Base-by-base conservation (phyloP, 805 yeast genomes). In the Kluyveromyces dobzhanskii region DNA sequence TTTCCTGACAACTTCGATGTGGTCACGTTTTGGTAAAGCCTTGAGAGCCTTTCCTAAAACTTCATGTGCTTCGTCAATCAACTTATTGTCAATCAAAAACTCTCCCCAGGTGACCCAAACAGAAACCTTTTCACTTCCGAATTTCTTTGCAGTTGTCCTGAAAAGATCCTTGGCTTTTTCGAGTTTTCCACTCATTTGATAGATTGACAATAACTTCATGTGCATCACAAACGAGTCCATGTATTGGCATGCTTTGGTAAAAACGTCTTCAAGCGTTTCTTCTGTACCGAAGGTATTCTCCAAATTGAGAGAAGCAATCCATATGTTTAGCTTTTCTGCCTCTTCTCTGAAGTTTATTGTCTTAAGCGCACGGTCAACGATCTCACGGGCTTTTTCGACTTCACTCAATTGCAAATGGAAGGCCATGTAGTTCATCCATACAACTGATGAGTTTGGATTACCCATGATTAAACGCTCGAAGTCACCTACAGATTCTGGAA, bases 401-500 rank as follows among this genome's bases (percentile, higher is more conserved):
- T 92, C 98, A 67, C 95, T 84, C 46, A 90, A 70, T 62, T 88
- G 96, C 47, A 92, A 71, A 62, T 88, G 95, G 81, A 90, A 92
- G 3, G 97, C 88, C 96, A 92, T 92, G 65, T 84, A 92, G 64
- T 88, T 85, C 85, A 92, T 90, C 98, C 98, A 92, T 41, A 86
- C 64, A 26, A 88, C 75, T 1, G 98, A 90, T 3, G 95, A 85
- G 66, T 85, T 82, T 35, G 98, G 97, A 57, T 83, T 83, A 58
- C 97, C 94, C 44, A 92, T 74, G 40, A 92, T 71, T 48, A 92
- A 66, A 54, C 98, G 78, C 65, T 92, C 99, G 53, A 87, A 92
- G 61, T 92, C 99, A 34, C 78, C 66, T 31, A 78, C 83, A 42
- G 97, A 86, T 62, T 90, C 94, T 28, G 98, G 98, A 12, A 88